A percentile compares a stretch with the other conserved stretches of the same genome.
phyloP scores from a whole-genome alignment of 257 asterid species.

The Nicotiana paniculata region DNA sequence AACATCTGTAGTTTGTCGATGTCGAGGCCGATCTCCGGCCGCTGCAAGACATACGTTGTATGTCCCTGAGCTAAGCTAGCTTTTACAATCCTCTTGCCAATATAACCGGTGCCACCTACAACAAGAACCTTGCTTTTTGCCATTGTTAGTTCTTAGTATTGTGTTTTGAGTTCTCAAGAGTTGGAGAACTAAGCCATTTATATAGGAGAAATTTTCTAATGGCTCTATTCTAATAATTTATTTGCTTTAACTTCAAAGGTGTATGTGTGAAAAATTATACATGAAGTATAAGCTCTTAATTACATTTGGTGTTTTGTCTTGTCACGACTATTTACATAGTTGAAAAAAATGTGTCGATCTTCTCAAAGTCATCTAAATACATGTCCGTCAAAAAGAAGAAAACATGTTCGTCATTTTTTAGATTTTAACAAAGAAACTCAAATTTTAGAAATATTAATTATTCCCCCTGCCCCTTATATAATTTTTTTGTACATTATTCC shows the following conservation, averaged over 20 bases:
- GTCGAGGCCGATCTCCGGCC: conserved; percentile 70
- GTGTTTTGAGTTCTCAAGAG: no score
- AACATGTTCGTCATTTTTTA: no score
- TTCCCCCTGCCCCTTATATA: no score
- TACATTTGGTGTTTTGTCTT: not conserved
- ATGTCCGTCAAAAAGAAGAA: no score
- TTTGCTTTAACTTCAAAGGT: not conserved
- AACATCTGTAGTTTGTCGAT: conserved; percentile 56
- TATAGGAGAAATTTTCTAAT: not conserved
- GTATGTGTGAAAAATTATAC: not conserved
- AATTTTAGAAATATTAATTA: no score
- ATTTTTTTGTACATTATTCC: no score
- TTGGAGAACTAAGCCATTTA: not conserved
- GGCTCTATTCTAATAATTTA: not conserved
- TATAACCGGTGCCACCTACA: no score
- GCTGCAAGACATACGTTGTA: conserved; percentile 53
- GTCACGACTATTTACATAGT: not conserved
- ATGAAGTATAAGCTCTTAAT: not conserved
- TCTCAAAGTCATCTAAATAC: no score
- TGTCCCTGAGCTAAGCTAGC: conserved; percentile 77
- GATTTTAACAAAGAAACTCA: no score
- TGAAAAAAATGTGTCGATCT: not conserved
- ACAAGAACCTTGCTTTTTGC: no score
- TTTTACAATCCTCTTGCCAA: conserved; percentile 42
- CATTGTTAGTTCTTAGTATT: no score